A percentile compares a stretch with the other conserved stretches of the same genome.
These are phyloP conservation scores for Scortechinia acanthostroma DNA, from an alignment of 2,329 filamentous ascomycete species.

Conservation along the genomic window DNA sequence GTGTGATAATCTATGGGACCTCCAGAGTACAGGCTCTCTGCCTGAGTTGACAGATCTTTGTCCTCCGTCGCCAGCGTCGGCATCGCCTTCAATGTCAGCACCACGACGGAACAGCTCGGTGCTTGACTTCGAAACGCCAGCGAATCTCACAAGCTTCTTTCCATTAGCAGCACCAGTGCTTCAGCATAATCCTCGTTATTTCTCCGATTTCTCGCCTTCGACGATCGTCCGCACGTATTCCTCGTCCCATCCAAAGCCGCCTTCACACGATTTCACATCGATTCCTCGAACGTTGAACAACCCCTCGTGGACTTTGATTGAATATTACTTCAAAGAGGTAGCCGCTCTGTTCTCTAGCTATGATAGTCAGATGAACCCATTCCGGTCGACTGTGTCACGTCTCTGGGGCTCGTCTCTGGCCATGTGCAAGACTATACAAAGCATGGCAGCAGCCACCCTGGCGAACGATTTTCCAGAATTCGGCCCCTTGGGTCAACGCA, in stretches of 20 bases:
- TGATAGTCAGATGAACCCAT: conserved; percentile 54
- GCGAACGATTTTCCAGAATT: conserved; percentile 47
- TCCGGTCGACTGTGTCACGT: conserved; percentile 46
- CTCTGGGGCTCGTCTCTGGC: conserved; percentile 49
- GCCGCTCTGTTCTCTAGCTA: conserved; percentile 57
- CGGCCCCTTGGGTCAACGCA: conserved; percentile 35
- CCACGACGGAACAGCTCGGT: conserved; percentile 10
- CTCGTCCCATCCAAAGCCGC: conserved; percentile 6
- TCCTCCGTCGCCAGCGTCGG: conserved; percentile 11
- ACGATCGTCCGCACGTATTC: conserved; percentile 20
- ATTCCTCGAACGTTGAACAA: conserved; percentile 14
- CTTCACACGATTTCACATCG: neutral
- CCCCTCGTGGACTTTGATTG: conserved; percentile 45
- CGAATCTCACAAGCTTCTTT: neutral
- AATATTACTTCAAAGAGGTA: conserved; percentile 59
- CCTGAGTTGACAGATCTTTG: conserved; percentile 21
- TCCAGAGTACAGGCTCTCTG: conserved; percentile 12
- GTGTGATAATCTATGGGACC: conserved; percentile 19
- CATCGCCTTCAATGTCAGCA: conserved; percentile 7
- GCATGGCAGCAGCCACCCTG: conserved; percentile 55
- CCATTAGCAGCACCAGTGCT: neutral
- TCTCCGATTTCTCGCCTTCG: conserved; percentile 18
- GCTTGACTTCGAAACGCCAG: neutral
- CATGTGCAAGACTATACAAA: conserved; percentile 53
- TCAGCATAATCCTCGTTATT: conserved; percentile 5